Base-by-base conservation (phyloP, 352 stramenopile species). In the Phytophthora cajani region DNA sequence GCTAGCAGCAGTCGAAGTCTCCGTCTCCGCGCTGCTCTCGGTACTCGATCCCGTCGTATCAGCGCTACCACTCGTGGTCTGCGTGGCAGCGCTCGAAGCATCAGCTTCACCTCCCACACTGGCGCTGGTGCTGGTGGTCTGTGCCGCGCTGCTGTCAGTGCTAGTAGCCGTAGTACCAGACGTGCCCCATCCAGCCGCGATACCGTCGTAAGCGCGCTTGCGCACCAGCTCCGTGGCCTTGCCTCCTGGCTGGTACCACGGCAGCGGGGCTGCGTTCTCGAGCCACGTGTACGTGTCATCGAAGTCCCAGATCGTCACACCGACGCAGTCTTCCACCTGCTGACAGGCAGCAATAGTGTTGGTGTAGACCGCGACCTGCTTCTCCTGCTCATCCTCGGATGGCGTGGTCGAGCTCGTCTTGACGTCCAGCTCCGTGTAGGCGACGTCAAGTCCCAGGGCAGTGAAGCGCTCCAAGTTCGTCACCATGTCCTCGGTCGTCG, bases 221-320 rank as follows among this genome's bases (percentile, higher is more conserved):
- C 58, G 66, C 25, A 72, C 71, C 33, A 78, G 56, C 44, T 51
- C 53, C 17, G 66, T 75, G 58, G 54, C 62, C 42, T 72, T 62
- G 33, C 67, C 71, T 17, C 12, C 38, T 0, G 69, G 69, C 42
- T 76, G 69, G 40, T 76, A 66, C 52, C 51, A 73, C 14, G 69
- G 64, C 2, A 76, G 64, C 19, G 69, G 69, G 11, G 64, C 54
- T 30, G 56, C 11, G 44, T 64, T 62, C 12, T 14, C 27, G 14
- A 76, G 56, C 69, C 69, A 76, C 44, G 69, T 62, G 58, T 76
- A 73, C 46, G 40, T 50, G 44, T 76, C 69, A 40, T 47, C 49
- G 16, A 75, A 75, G 40, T 72, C 67, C 62, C 67, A 74, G 55
- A 74, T 74, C 62, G 66, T 73, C 32, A 69, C 60, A 9, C 70